These are phyloP conservation scores for Scutellaria galericulata DNA, from an alignment of 257 asterid genomes.

Conservation along the genomic window DNA sequence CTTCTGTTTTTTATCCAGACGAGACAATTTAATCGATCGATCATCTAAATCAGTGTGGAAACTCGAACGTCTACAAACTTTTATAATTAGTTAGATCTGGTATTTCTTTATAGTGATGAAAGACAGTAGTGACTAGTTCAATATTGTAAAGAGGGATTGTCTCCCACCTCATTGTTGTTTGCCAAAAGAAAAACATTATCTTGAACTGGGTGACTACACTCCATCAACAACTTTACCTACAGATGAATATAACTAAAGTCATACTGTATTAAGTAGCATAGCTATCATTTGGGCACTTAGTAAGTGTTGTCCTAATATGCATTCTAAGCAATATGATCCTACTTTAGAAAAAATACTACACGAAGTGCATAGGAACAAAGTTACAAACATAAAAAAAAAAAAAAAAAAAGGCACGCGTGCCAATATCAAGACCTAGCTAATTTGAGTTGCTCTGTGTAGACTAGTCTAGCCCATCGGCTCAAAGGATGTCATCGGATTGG, in stretches of 20 bases:
- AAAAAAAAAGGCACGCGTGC: not conserved
- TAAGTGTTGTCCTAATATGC: constrained; percentile 38
- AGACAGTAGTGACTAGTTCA: constrained; percentile 30
- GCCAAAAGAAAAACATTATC: constrained; percentile 48
- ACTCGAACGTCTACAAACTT: not conserved
- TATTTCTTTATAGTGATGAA: constrained; percentile 26
- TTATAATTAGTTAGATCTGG: not conserved
- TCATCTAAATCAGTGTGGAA: not conserved
- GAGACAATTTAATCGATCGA: too few relatives aligned
- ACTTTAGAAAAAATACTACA: not conserved
- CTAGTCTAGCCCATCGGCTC: too few relatives aligned
- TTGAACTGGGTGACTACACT: constrained; percentile 29
- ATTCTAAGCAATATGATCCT: constrained; percentile 20
- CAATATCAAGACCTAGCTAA: too few relatives aligned
- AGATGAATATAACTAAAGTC: constrained; percentile 19
- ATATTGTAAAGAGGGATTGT: constrained; percentile 26
- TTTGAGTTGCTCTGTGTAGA: too few relatives aligned
- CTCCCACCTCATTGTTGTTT: constrained; percentile 39
- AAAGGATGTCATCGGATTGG: too few relatives aligned
- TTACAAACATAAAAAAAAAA: not conserved
- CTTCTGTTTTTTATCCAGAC: too few relatives aligned
- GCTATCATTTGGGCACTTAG: constrained; percentile 25
- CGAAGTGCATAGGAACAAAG: not conserved
- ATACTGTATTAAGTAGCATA: constrained; percentile 18
- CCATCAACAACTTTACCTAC: constrained; percentile 34